Percentiles rank a stretch among this genome's conserved stretches.
phyloP scores from a whole-genome alignment of 768 basidiomycete species.

The Cantharellus cinnabarinus region DNA sequence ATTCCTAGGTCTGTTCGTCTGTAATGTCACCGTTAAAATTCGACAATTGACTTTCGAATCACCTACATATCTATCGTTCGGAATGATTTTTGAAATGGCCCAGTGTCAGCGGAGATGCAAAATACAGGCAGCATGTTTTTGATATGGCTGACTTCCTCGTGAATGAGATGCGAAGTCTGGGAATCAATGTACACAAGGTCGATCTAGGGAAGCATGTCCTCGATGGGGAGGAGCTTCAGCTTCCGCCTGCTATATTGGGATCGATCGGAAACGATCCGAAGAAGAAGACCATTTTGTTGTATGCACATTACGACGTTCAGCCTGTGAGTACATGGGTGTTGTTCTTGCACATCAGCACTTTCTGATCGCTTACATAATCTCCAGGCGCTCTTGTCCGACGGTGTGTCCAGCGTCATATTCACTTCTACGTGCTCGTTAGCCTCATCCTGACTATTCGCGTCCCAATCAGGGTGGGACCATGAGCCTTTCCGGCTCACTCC shows the following conservation, averaged over 20 bases:
- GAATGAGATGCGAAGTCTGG: constrained; percentile 48
- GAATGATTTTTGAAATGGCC: no score
- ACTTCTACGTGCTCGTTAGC: neutral
- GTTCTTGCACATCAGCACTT: neutral
- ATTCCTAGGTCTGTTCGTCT: constrained; percentile 42
- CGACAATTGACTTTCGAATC: constrained; percentile 9
- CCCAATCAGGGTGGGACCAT: constrained; percentile 48
- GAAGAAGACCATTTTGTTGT: constrained; percentile 87
- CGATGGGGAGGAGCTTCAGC: constrained; percentile 46
- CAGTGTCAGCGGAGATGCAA: constrained; percentile 52
- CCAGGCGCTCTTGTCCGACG: neutral
- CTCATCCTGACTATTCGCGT: neutral
- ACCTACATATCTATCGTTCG: neutral
- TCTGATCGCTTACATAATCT: neutral
- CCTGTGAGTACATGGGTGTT: constrained; percentile 32
- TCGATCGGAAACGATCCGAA: constrained; percentile 59
- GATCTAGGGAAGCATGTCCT: constrained; percentile 59
- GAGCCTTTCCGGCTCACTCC: constrained; percentile 60
- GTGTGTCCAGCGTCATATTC: neutral
- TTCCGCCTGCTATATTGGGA: constrained; percentile 75
- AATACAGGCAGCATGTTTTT: constrained; percentile 54
- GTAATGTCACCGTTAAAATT: neutral
- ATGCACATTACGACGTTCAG: constrained; percentile 93
- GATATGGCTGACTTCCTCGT: constrained; percentile 76
- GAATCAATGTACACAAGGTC: constrained; percentile 52